phyloP scores from a whole-genome alignment of 2,329 filamentous ascomycete species.

The Alternaria solani region DNA sequence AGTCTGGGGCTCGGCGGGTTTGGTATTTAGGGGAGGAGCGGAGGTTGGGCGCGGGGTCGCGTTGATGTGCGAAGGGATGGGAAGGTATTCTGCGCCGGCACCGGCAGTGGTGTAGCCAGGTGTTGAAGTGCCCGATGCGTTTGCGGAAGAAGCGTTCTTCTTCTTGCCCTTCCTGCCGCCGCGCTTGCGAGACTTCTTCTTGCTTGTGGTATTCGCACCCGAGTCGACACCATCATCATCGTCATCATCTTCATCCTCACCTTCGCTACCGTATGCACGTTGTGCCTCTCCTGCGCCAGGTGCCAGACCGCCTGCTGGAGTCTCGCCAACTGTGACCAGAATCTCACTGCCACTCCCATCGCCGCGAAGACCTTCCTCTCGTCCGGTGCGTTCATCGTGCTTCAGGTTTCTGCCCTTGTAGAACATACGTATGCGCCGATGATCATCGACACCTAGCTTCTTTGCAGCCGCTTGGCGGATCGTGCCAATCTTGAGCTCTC shows the following conservation, averaged over 20 bases:
- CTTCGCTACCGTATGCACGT: slow-evolving; percentile 38
- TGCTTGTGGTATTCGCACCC: slow-evolving; percentile 38
- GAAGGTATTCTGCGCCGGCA: slow-evolving; percentile 49
- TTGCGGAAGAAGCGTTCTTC: slow-evolving; percentile 51
- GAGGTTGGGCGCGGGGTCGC: slow-evolving; percentile 44
- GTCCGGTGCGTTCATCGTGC: slow-evolving; percentile 65
- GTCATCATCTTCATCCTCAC: slow-evolving; percentile 53
- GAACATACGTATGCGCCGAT: slow-evolving; percentile 69
- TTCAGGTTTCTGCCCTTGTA: slow-evolving; percentile 78
- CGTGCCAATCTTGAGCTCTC: slow-evolving; percentile 71
- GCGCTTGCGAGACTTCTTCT: slow-evolving; percentile 46
- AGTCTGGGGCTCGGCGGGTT: slow-evolving; percentile 42
- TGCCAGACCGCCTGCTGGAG: slow-evolving; percentile 52
- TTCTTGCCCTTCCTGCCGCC: slow-evolving; percentile 57
- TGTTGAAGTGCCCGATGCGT: slow-evolving; percentile 55
- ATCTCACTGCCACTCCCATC: slow-evolving; percentile 69
- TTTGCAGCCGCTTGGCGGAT: slow-evolving; percentile 72
- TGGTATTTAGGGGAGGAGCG: slow-evolving; percentile 43
- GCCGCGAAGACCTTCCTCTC: slow-evolving; percentile 65
- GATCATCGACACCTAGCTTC: slow-evolving; percentile 69
- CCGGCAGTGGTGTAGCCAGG: slow-evolving; percentile 47
- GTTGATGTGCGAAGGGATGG: slow-evolving; percentile 47
- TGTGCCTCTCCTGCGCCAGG: slow-evolving; percentile 47
- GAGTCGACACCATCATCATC: slow-evolving; percentile 41
- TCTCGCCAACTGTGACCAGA: slow-evolving; percentile 65